Evolutionary conservation across 2,329 filamentous ascomycete genomes (phyloP).

Genomic region (Trichoderma sp.): DNA sequence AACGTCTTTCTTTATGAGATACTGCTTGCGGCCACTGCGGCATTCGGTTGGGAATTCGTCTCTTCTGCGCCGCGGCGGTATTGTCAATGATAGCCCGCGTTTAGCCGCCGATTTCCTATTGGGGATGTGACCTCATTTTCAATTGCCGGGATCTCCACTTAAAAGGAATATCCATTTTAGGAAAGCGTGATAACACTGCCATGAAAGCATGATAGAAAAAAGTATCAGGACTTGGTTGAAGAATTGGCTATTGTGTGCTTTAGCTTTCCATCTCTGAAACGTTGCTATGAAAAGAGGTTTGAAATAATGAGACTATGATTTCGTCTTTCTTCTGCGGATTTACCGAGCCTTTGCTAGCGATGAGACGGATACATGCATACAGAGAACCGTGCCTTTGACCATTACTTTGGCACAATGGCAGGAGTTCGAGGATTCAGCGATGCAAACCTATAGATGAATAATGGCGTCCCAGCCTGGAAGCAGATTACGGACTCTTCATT

Average conservation of each 20-base stretch:
- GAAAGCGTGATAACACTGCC: background rate
- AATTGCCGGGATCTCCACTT: constrained; percentile 2
- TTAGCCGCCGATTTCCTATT: constrained; percentile 19
- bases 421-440: constrained; percentile 58
- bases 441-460: constrained; percentile 55
- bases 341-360: background rate
- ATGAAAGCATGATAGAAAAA: no score
- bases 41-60: background rate
- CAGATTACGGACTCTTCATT: constrained; percentile 46
- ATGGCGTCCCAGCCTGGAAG: constrained; percentile 48
- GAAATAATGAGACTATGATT: no score
- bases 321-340: no score
- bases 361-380: background rate
- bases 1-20: background rate
- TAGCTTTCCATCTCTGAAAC: no score
- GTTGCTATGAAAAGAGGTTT: no score
- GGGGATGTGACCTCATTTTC: constrained; percentile 1
- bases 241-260: no score
- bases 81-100: background rate
- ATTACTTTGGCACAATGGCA: constrained; percentile 59
- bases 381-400: constrained; percentile 43
- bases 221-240: no score
- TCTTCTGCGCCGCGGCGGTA: background rate
- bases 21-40: background rate
- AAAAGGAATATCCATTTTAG: background rate